Percentiles rank a stretch among this genome's conserved stretches.
Evolutionary conservation across 1,284 basidiomycete species (phyloP).

Genomic region (Ganoderma lingzhi): DNA sequence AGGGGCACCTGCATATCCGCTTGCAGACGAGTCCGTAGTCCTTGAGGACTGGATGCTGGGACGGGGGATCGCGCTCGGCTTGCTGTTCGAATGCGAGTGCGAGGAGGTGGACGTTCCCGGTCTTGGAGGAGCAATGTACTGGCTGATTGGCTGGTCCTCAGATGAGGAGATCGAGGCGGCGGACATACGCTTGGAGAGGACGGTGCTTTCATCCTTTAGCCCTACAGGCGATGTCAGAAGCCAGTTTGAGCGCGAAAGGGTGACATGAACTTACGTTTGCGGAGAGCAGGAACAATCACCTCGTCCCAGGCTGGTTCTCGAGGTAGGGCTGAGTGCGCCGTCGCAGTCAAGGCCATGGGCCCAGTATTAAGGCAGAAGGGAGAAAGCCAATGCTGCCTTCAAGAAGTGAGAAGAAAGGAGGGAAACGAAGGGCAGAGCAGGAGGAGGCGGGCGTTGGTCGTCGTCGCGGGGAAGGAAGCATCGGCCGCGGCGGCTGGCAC

Average conservation of each 20-base stretch:
- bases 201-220: conserved; percentile 76
- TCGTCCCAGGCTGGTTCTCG: conserved; percentile 73
- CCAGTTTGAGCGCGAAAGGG: background rate
- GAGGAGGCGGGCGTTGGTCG: conserved; percentile 30
- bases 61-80: conserved; percentile 56
- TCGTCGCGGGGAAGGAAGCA: conserved; percentile 28
- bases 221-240: conserved; percentile 51
- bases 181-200: conserved; percentile 76
- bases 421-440: conserved; percentile 36
- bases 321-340: conserved; percentile 57
- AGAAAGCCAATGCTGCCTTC: conserved; percentile 34
- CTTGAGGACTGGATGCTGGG: conserved; percentile 51
- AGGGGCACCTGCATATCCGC: conserved; percentile 24
- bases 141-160: conserved; percentile 41
- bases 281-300: conserved; percentile 72
- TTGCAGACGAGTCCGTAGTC: conserved; percentile 34
- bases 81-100: conserved; percentile 34
- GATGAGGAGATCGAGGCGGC: conserved; percentile 69
- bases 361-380: conserved; percentile 14
- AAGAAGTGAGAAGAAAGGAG: conserved; percentile 33
- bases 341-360: conserved; percentile 48
- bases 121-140: conserved; percentile 32
- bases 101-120: conserved; percentile 35
- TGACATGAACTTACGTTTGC: conserved; percentile 61
- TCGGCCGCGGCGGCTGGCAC: conserved; percentile 20